phyloP scores from a whole-genome alignment of 108 stramenopile genomes.

The Seminavis robusta region DNA sequence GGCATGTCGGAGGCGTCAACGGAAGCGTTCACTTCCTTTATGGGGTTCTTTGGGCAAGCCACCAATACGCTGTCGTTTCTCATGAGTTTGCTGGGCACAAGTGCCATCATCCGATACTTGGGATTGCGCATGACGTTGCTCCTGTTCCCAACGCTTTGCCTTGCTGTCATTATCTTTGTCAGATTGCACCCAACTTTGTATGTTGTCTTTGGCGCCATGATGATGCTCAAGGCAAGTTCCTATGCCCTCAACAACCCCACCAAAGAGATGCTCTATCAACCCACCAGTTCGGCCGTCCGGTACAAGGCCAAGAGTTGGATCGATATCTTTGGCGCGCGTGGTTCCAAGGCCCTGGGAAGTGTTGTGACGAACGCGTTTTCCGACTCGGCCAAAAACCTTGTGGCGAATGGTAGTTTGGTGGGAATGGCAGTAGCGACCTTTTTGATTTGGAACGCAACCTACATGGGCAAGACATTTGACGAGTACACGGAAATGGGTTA shows the following conservation, averaged over 20 bases:
- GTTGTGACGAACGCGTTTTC: slow-evolving; percentile 95
- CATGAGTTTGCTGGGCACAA: slow-evolving; percentile 92
- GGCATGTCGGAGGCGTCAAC: slow-evolving; percentile 75
- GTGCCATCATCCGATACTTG: slow-evolving; percentile 91
- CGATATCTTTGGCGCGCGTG: slow-evolving; percentile 95
- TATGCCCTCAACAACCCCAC: slow-evolving; percentile 98
- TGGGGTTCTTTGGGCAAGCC: slow-evolving; percentile 95
- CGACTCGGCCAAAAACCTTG: slow-evolving; percentile 62
- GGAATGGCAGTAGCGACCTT: slow-evolving; percentile 87
- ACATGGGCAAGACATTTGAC: slow-evolving; percentile 92
- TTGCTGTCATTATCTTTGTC: slow-evolving; percentile 83
- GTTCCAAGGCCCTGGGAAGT: slow-evolving; percentile 92
- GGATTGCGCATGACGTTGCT: slow-evolving; percentile 88
- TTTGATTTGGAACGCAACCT: slow-evolving; percentile 92
- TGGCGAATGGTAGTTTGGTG: slow-evolving; percentile 88
- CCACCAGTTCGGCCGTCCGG: slow-evolving; percentile 88
- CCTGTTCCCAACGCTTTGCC: slow-evolving; percentile 88
- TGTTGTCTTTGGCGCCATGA: slow-evolving; percentile 95
- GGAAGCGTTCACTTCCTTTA: slow-evolving; percentile 88
- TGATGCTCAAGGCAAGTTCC: slow-evolving; percentile 92
- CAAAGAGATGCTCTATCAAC: slow-evolving; percentile 97
- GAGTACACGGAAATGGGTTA: slow-evolving; percentile 88
- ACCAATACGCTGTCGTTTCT: slow-evolving; percentile 92
- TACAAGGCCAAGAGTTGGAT: slow-evolving; percentile 99
- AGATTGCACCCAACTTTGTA: slow-evolving; percentile 78